These are phyloP conservation scores for Globisporangium nunn DNA, from an alignment of 352 stramenopile genomes.

Conservation along the genomic window DNA sequence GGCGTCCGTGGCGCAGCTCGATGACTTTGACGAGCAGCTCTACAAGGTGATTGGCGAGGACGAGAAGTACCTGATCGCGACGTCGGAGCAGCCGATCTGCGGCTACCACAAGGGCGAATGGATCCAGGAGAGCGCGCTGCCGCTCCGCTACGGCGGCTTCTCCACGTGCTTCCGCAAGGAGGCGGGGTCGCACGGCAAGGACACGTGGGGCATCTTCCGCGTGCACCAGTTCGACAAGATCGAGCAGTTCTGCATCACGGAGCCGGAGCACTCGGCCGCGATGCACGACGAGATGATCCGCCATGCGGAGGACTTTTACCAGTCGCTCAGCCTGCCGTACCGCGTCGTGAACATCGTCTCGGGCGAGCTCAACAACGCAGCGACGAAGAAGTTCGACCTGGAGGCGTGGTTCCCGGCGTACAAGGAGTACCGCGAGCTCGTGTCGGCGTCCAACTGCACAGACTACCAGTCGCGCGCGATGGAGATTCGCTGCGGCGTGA, in stretches of 20 bases:
- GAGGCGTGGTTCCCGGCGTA: conserved; percentile 99
- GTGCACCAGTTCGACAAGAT: conserved; percentile 99
- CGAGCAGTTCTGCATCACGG: conserved; percentile 97
- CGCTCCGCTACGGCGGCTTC: conserved; percentile 91
- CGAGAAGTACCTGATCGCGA: conserved; percentile 99
- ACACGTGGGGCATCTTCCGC: conserved; percentile 99
- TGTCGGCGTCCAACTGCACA: conserved; percentile 99
- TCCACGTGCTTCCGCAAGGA: conserved; percentile 99
- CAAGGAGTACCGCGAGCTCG: conserved; percentile 97
- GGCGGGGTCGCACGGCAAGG: conserved; percentile 96
- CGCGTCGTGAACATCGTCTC: conserved; percentile 99
- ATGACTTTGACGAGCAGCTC: conserved; percentile 99
- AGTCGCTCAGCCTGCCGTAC: conserved; percentile 97
- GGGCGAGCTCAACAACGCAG: conserved; percentile 97
- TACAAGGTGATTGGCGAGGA: conserved; percentile 98
- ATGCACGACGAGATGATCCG: conserved; percentile 93
- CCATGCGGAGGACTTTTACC: conserved; percentile 97
- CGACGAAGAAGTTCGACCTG: conserved; percentile 99
- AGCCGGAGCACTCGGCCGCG: conserved; percentile 87
- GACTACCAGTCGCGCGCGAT: conserved; percentile 97
- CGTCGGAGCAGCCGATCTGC: conserved; percentile 99
- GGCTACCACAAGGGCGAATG: conserved; percentile 95
- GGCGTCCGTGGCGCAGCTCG: conserved; percentile 96
- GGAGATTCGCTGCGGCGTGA: conserved; percentile 95
- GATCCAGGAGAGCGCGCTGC: conserved; percentile 80